Evolutionary conservation across 495 filamentous ascomycete species (phyloP).

Genomic region (Cairneyella variabilis): DNA sequence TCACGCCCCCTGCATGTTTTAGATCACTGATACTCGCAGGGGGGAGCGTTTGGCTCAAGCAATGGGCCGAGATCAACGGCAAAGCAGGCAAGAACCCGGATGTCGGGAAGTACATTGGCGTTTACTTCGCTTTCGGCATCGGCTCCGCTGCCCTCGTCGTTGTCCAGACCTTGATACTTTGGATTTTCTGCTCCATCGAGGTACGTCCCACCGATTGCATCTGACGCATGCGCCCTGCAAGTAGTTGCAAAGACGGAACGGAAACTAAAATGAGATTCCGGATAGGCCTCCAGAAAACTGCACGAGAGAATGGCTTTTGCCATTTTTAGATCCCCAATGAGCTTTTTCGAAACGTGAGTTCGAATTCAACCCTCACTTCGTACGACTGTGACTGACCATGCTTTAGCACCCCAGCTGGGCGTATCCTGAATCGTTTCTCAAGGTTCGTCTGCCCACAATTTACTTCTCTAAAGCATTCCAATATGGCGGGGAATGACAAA

Average conservation of each 20-base stretch:
- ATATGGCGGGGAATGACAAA: neutral
- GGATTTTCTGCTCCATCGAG: slow-evolving; percentile 99
- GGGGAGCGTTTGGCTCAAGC: slow-evolving; percentile 89
- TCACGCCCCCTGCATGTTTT: neutral
- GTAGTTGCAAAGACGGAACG: slow-evolving; percentile 1
- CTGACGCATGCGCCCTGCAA: slow-evolving; percentile 15
- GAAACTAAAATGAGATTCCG: slow-evolving; percentile 32
- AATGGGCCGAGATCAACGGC: slow-evolving; percentile 81
- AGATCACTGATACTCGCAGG: slow-evolving; percentile 30
- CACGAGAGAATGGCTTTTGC: slow-evolving; percentile 98
- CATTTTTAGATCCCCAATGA: slow-evolving; percentile 98
- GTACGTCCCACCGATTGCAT: slow-evolving; percentile 13
- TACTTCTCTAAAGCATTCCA: slow-evolving; percentile 7
- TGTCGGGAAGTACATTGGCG: slow-evolving; percentile 84
- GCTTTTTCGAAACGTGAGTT: slow-evolving; percentile 82
- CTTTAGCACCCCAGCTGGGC: slow-evolving; percentile 74
- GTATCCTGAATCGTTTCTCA: slow-evolving; percentile 95
- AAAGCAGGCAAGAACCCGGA: slow-evolving; percentile 61
- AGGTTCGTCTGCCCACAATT: slow-evolving; percentile 49
- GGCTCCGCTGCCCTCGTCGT: slow-evolving; percentile 85
- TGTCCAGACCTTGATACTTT: slow-evolving; percentile 88
- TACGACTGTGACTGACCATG: slow-evolving; percentile 3
- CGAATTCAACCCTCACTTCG: neutral
- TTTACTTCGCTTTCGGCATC: slow-evolving; percentile 91
- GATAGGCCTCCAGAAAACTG: slow-evolving; percentile 78